phyloP scores from a whole-genome alignment of 768 basidiomycete genomes.

The Collybia sp. region DNA sequence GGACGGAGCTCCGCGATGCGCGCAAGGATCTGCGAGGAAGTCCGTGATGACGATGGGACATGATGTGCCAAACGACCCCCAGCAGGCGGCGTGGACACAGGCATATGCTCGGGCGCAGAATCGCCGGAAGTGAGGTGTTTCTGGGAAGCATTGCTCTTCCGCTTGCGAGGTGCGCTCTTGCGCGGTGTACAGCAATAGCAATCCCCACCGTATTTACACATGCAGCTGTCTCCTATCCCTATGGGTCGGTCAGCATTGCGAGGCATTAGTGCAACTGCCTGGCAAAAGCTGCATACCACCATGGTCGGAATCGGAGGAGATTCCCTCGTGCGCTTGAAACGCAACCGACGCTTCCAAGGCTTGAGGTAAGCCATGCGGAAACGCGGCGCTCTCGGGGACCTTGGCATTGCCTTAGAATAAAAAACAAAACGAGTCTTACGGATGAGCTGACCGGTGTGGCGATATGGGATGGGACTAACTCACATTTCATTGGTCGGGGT shows the following conservation, averaged over 20 bases:
- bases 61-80: too few relatives aligned
- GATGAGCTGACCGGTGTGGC: conserved; percentile 31
- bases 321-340: conserved; percentile 39
- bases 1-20: conserved; percentile 65
- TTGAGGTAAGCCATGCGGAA: conserved; percentile 73
- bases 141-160: conserved; percentile 18
- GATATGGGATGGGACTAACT: conserved; percentile 21
- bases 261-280: conserved; percentile 28
- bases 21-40: conserved; percentile 47
- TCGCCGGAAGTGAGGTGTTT: background rate
- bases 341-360: conserved; percentile 64
- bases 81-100: conserved; percentile 3
- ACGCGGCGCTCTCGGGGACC: conserved; percentile 69
- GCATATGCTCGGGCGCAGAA: background rate
- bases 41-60: conserved; percentile 11
- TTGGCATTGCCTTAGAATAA: conserved; percentile 43
- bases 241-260: conserved; percentile 40
- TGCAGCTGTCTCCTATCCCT: conserved; percentile 36
- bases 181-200: conserved; percentile 61
- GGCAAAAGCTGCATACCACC: conserved; percentile 56
- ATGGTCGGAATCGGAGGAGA: conserved; percentile 56
- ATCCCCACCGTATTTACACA: conserved; percentile 45
- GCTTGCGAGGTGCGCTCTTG: conserved; percentile 31
- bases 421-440: conserved; percentile 33
- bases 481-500: conserved; percentile 58